A percentile compares a stretch with the other conserved stretches of the same genome.
Evolutionary conservation across 768 basidiomycete genomes (phyloP).

Genomic region (Rhodotorula babjevae): DNA sequence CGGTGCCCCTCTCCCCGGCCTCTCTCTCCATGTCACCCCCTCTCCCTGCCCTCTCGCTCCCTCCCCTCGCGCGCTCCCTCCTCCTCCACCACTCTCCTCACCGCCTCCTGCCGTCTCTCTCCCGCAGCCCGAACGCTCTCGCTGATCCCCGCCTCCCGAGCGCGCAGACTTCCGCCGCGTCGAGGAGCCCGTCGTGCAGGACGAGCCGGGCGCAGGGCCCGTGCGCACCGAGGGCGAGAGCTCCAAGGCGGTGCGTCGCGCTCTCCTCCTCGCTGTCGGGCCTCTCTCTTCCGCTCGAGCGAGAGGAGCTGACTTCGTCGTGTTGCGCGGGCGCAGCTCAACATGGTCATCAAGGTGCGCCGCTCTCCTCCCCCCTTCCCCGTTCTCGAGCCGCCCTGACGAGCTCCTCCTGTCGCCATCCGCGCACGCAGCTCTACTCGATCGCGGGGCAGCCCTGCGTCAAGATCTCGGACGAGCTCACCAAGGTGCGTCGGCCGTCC

Average conservation of each 20-base stretch:
- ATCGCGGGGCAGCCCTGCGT: conserved; percentile 72
- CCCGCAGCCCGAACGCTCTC: no score
- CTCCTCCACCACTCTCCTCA: no score
- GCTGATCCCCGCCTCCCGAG: background rate
- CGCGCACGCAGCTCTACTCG: conserved; percentile 57
- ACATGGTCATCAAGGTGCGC: conserved; percentile 79
- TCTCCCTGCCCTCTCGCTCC: background rate
- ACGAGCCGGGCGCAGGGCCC: conserved; percentile 48
- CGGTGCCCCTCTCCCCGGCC: no score
- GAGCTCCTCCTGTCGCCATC: no score
- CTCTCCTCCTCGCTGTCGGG: background rate
- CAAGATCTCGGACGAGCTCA: conserved; percentile 88
- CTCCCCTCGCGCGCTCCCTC: background rate
- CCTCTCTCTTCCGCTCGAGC: no score
- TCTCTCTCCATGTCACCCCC: background rate
- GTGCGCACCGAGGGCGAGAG: conserved; percentile 48
- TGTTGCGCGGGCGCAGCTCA: conserved; percentile 52
- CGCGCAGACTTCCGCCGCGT: conserved; percentile 32
- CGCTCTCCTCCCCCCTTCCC: background rate
- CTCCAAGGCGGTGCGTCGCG: conserved; percentile 58
- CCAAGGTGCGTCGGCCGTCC: conserved; percentile 56
- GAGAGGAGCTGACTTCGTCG: background rate
- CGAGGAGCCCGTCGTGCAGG: conserved; percentile 34
- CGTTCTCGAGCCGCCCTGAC: background rate
- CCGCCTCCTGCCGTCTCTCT: no score